Evolutionary conservation across 2,329 filamentous ascomycete genomes (phyloP).

Genomic region (Fusarium duplospermum): DNA sequence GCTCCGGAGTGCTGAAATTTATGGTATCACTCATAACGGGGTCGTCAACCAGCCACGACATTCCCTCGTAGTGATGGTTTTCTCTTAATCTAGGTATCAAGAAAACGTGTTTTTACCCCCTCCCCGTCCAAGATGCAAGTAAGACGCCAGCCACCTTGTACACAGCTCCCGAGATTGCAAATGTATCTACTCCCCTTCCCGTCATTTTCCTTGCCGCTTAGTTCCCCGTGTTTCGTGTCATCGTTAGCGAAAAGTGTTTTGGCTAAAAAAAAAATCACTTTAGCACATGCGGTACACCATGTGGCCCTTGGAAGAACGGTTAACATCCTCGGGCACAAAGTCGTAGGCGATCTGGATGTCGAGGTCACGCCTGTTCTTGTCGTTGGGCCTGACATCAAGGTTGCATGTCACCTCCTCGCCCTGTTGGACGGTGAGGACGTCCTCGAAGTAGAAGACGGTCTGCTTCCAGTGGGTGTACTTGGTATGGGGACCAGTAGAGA

Average conservation of each 20-base stretch:
- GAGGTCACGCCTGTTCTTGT: slow-evolving; percentile 93
- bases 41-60: slow-evolving; percentile 41
- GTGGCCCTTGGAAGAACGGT: slow-evolving; percentile 73
- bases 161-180: slow-evolving; percentile 33
- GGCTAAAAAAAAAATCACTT: slow-evolving; percentile 4
- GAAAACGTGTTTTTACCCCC: slow-evolving; percentile 13
- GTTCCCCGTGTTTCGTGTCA: slow-evolving; percentile 30
- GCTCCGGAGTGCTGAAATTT: slow-evolving; percentile 44
- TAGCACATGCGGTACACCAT: slow-evolving; percentile 86
- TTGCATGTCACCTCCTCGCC: slow-evolving; percentile 82
- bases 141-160: slow-evolving; percentile 44
- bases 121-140: slow-evolving; percentile 39
- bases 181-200: slow-evolving; percentile 28
- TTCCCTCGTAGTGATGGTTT: slow-evolving; percentile 30
- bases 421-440: slow-evolving; percentile 90
- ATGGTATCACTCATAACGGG: slow-evolving; percentile 46
- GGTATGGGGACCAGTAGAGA: slow-evolving; percentile 96
- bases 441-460: slow-evolving; percentile 96
- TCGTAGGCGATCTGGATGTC: slow-evolving; percentile 90
- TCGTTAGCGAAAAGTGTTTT: slow-evolving; percentile 41
- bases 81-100: slow-evolving; percentile 39
- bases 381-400: slow-evolving; percentile 87
- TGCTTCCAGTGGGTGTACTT: slow-evolving; percentile 99
- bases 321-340: slow-evolving; percentile 80
- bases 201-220: slow-evolving; percentile 6